These are phyloP conservation scores for Globisporangium spiculum DNA, from an alignment of 352 stramenopile species.

Conservation along the genomic window DNA sequence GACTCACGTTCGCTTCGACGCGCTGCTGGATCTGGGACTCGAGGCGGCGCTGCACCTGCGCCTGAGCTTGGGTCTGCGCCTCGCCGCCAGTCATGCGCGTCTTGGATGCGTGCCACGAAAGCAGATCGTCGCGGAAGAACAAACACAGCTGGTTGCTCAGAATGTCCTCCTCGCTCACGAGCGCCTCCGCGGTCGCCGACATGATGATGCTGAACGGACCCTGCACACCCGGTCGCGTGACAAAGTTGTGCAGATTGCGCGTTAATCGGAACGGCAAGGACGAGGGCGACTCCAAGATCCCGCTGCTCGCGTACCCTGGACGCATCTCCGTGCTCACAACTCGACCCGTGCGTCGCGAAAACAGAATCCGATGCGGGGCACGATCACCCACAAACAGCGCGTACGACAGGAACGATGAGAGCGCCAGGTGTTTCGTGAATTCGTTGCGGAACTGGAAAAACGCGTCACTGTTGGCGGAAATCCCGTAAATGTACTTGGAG, in stretches of 20 bases:
- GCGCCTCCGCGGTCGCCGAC: constrained; percentile 71
- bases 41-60: constrained; percentile 48
- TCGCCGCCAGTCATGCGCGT: constrained; percentile 42
- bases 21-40: constrained; percentile 82
- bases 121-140: constrained; percentile 87
- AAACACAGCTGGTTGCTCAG: constrained; percentile 84
- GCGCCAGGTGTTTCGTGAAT: constrained; percentile 83
- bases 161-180: constrained; percentile 83
- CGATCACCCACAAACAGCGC: constrained; percentile 83
- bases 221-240: constrained; percentile 80
- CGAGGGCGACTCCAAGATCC: constrained; percentile 74
- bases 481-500: constrained; percentile 82
- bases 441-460: constrained; percentile 87
- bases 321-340: constrained; percentile 84
- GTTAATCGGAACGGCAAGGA: constrained; percentile 89
- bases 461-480: constrained; percentile 66
- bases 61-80: constrained; percentile 24
- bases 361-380: constrained; percentile 79
- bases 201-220: constrained; percentile 86
- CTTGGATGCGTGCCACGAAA: constrained; percentile 88
- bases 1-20: constrained; percentile 82
- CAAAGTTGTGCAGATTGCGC: constrained; percentile 87
- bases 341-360: constrained; percentile 73
- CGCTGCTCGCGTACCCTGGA: constrained; percentile 80
- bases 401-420: constrained; percentile 86